Percentiles rank a stretch among this genome's conserved stretches.
These are phyloP conservation scores for Pneumocystis murina DNA, from an alignment of 1,139 yeast species.

Conservation along the genomic window DNA sequence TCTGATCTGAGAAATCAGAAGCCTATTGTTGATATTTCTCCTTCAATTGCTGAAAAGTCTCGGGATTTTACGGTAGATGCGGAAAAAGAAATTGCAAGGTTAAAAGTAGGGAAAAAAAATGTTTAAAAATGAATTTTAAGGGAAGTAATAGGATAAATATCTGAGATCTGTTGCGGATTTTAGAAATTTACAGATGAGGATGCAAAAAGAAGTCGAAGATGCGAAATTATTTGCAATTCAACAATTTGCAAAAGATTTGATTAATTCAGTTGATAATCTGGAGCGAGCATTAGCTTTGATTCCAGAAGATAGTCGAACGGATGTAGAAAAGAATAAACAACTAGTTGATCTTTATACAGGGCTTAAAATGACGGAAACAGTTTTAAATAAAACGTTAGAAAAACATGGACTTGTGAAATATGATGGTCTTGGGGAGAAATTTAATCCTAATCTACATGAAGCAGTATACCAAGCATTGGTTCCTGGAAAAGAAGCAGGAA, in stretches of 20 bases:
- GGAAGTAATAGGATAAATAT: conserved; percentile 63
- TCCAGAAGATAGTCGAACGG: conserved; percentile 33
- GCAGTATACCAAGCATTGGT: conserved; percentile 83
- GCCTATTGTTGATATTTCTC: neutral
- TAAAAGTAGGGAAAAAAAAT: conserved; percentile 35
- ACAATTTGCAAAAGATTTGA: conserved; percentile 79
- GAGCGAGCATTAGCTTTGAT: conserved; percentile 75
- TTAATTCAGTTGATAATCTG: conserved; percentile 83
- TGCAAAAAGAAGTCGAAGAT: conserved; percentile 73
- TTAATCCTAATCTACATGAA: conserved; percentile 87
- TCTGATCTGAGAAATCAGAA: neutral
- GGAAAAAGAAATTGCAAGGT: conserved; percentile 18
- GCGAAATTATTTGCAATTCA: conserved; percentile 85
- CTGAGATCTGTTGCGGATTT: conserved; percentile 81
- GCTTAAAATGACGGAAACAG: conserved; percentile 75
- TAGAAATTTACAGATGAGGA: conserved; percentile 81
- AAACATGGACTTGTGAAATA: conserved; percentile 71
- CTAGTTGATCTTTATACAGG: conserved; percentile 73
- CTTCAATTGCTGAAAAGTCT: neutral
- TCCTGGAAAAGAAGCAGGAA: conserved; percentile 82
- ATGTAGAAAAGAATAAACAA: conserved; percentile 21
- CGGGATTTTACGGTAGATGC: too few relatives aligned
- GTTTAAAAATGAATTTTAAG: conserved; percentile 63
- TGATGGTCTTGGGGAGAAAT: conserved; percentile 69
- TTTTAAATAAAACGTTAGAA: conserved; percentile 69